Conservation (phyloP, 768 basidiomycete species). For the Clitopilus hobsonii region DNA sequence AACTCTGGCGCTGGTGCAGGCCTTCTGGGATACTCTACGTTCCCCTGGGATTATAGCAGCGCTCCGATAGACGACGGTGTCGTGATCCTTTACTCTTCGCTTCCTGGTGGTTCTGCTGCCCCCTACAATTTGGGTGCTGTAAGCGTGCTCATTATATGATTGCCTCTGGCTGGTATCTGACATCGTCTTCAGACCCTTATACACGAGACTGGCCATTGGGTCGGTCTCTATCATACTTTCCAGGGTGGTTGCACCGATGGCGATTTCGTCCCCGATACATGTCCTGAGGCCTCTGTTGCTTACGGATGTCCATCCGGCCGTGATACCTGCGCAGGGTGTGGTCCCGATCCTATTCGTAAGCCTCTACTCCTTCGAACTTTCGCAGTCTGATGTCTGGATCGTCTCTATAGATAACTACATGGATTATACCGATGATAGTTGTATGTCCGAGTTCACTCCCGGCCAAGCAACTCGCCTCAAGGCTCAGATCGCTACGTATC, state of each 20-base stretch:
- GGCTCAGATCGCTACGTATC: constrained; percentile 35
- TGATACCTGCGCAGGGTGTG: constrained; percentile 23
- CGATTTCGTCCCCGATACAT: constrained; percentile 37
- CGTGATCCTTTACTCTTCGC: constrained; percentile 27
- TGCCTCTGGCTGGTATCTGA: no score
- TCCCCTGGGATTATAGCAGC: constrained; percentile 31
- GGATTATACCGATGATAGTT: constrained; percentile 41
- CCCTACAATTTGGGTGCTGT: constrained; percentile 24
- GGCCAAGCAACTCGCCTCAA: constrained; percentile 33
- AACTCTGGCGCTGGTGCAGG: constrained; percentile 23
- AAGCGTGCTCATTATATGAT: no score
- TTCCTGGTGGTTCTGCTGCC: constrained; percentile 33
- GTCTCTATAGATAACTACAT: constrained; percentile 33
- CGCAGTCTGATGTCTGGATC: no score
- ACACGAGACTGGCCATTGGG: constrained; percentile 55
- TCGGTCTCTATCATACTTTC: constrained; percentile 54
- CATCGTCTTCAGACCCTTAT: constrained; percentile 36
- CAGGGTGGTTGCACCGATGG: constrained; percentile 38
- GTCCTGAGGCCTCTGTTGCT: constrained; percentile 33
- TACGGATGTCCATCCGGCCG: constrained; percentile 28
- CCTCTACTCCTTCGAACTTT: no score
- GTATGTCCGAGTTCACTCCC: constrained; percentile 39
- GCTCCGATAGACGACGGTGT: constrained; percentile 37
- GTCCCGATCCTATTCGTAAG: constrained; percentile 17
- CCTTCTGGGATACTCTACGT: constrained; percentile 44